Evolutionary conservation across 2,329 filamentous ascomycete species (phyloP), one percentile per base, ranked within the genome.

Genomic region (Rhinocladiella similis): DNA sequence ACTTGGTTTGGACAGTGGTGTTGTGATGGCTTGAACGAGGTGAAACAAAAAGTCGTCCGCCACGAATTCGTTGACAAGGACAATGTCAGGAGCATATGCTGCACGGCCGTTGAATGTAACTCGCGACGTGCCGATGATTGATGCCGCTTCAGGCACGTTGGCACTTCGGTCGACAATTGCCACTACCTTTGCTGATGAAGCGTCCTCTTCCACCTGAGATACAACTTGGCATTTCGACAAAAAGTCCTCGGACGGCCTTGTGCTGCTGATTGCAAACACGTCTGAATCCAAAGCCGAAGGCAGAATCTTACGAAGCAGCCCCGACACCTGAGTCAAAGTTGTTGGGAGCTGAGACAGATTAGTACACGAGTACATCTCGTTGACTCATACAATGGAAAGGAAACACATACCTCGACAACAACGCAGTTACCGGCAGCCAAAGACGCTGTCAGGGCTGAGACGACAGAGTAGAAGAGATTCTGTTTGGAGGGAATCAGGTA

Each of bases 51-150:
- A 41, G 5, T 51, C 48, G 22, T 56, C 25, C 22, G 47, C 81
- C 3, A 77, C 73, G 56, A 80, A 87, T 60, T 87, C 84, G 57
- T 87, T 85, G n/a, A 88, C 83, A 0, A 87, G 69, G 0, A 87
- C 80, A 0, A 86, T 27, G 63, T 87, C 84, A 0, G 85, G 85
- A 0, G 83, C 80, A 64, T 86, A 87, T 0, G 83, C 77, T 1
- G 83, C 86, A 1, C 69, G 73, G 2, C 83, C 83, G 1, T 79
- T 73, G 27, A 84, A 82, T 13, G 71, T 70, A 62, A 86, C 82
- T 1, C 83, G 74, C 1, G 84, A 82, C 0, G 71, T 72, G 0
- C 81, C 76, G 1, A 87, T 71, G 1, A 76, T 73, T 53, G 75
- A 70, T 1, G 84, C 84, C 0, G 85, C 83, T 2, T 69, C 64